A percentile compares a stretch with the other conserved stretches of the same genome.
phyloP scores from a whole-genome alignment of 2,329 filamentous ascomycete species.

The Rhynchosporium secalis region DNA sequence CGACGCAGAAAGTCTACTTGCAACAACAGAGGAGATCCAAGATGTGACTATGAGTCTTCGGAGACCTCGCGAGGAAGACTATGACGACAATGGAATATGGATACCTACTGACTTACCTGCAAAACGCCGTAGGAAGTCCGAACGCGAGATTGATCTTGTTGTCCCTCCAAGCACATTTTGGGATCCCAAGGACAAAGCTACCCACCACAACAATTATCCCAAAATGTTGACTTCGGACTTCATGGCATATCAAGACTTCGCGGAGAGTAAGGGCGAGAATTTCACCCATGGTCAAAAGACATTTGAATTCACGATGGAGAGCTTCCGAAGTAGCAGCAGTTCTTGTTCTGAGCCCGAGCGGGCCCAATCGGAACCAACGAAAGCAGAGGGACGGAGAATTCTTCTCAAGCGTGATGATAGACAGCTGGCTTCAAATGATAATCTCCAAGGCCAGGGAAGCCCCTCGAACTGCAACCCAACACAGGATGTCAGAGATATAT shows the following conservation, averaged over 20 bases:
- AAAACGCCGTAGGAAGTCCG: conserved; percentile 51
- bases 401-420: conserved; percentile 38
- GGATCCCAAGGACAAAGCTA: conserved; percentile 53
- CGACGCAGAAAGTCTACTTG: conserved; percentile 17
- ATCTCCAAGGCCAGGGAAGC: not conserved
- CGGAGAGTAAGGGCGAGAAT: conserved; percentile 50
- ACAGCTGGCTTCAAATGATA: conserved; percentile 24
- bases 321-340: conserved; percentile 34
- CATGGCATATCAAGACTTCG: conserved; percentile 55
- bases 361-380: conserved; percentile 34
- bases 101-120: conserved; percentile 41
- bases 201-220: conserved; percentile 63
- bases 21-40: conserved; percentile 18
- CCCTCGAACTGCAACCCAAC: not conserved
- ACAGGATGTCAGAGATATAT: conserved; percentile 13
- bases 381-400: conserved; percentile 30
- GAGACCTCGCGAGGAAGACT: conserved; percentile 36
- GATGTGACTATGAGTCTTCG: conserved; percentile 34
- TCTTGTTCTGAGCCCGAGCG: conserved; percentile 34
- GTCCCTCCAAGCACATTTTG: conserved; percentile 59
- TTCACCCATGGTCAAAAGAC: conserved; percentile 56
- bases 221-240: conserved; percentile 63
- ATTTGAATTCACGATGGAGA: conserved; percentile 36
- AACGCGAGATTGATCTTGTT: conserved; percentile 58
- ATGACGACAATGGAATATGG: conserved; percentile 30